Percentiles rank a stretch among this genome's conserved stretches.
Conservation (phyloP, 192 early-diverging fungal genomes). For the Neocallimastix lanati region DNA sequence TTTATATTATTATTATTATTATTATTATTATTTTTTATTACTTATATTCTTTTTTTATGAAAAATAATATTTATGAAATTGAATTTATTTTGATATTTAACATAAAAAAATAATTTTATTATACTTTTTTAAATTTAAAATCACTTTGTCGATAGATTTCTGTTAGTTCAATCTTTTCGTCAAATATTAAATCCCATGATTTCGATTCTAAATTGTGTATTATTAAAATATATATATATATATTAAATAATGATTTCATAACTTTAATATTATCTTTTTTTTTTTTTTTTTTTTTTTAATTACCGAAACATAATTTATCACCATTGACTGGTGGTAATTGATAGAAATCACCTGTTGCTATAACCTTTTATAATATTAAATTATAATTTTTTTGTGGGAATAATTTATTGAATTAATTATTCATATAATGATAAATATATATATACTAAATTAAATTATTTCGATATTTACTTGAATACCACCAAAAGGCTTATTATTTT, state of each 20-base stretch:
- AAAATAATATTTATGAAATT: too few relatives aligned
- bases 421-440: too few relatives aligned
- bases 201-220: constrained; percentile 48
- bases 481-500: constrained; percentile 37
- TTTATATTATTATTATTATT: too few relatives aligned
- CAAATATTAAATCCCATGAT: constrained; percentile 29
- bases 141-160: constrained; percentile 79
- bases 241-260: background rate
- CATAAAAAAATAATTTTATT: too few relatives aligned
- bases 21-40: too few relatives aligned
- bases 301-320: constrained; percentile 4
- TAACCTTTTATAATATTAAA: too few relatives aligned
- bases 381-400: too few relatives aligned
- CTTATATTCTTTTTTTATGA: too few relatives aligned
- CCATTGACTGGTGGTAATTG: constrained; percentile 56
- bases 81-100: too few relatives aligned
- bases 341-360: constrained; percentile 63
- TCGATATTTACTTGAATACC: constrained; percentile 58
- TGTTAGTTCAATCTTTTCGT: constrained; percentile 41
- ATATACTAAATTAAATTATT: too few relatives aligned
- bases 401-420: too few relatives aligned
- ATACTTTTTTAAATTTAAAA: constrained; percentile 39
- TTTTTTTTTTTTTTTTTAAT: background rate
- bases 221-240: background rate
- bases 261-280: too few relatives aligned